A percentile compares a stretch with the other conserved stretches of the same genome.
Conservation (phyloP, 306 rosid genomes). For the Gynostemma pentaphyllum region DNA sequence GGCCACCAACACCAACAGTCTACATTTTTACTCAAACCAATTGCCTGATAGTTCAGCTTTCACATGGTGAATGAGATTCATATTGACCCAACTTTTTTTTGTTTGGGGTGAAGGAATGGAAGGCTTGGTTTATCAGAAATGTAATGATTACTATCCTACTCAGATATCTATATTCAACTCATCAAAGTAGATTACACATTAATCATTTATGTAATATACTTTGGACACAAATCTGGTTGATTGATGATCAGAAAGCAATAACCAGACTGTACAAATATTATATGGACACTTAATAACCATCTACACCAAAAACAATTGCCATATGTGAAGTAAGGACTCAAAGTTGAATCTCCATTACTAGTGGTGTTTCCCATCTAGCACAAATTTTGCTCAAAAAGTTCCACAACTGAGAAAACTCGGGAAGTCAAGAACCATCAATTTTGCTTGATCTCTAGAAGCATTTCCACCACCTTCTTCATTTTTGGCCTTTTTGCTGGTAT, state of each 20-base stretch:
- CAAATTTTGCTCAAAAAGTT: neutral
- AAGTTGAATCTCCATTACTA: neutral
- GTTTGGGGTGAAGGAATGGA: too few species aligned
- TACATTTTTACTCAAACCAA: neutral
- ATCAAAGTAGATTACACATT: neutral
- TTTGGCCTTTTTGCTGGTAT: conserved; percentile 93
- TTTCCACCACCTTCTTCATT: conserved; percentile 92
- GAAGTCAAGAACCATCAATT: neutral
- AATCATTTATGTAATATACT: conserved; percentile 2
- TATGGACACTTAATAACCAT: neutral
- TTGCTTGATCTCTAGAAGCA: conserved; percentile 69
- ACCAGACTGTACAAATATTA: conserved; percentile 1
- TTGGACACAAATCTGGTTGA: conserved; percentile 3
- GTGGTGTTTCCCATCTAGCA: neutral
- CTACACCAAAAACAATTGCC: neutral
- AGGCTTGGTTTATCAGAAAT: neutral
- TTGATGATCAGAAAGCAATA: neutral
- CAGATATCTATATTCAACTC: conserved; percentile 4
- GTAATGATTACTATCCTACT: neutral
- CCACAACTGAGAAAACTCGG: neutral
- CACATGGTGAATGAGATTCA: neutral
- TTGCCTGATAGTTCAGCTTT: neutral
- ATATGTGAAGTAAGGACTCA: neutral
- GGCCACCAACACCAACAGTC: neutral
- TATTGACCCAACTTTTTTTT: neutral